Evolutionary conservation across 345 rosid genomes (phyloP), one percentile per base, ranked within the genome.

Genomic region (Salix arbutifolia): DNA sequence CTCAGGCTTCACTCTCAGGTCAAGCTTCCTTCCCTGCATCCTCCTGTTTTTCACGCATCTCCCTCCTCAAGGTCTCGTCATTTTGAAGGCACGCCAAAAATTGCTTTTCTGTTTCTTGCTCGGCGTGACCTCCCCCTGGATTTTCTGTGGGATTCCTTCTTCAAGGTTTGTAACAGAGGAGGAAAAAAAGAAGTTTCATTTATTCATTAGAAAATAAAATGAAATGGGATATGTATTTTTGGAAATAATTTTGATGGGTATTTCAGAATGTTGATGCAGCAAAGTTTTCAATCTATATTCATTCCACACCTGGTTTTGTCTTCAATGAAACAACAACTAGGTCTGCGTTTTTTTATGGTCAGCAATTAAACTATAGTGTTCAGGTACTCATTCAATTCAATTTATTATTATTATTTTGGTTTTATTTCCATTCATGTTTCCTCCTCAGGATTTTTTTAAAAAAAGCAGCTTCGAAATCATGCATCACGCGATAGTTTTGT

Each of bases 251-350:
- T 46, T 46, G 52, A 16, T 46, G 52, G 14, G 74, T 16, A n/a
- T 61, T 18, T n/a, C 83, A 94, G 97, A 84, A 75, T 56, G 93
- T 80, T 67, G 92, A 89, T 74, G 80, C 67, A 78, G 85, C 77
- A 16, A 88, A 87, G 42, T 92, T 89, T 84, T 89, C 98, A 12
- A 81, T 94, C 50, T 84, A 84, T 82, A 33, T 92, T 30, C 98
- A 92, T 78, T 90, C 97, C 46, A 77, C 72, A 52, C 98, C 98
- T 26, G 96, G 93, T 2, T 89, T 89, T 61, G 85, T 84, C 31
- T 90, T 94, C 76, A 90, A 92, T 77, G 91, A 87, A 69, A 73
- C 87, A 35, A 87, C 93, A 18, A 82, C 96, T 4, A 76, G 92
- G 76, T 92, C 96, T 2, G 86, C 74, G 26, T 89, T 90, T 88